Conservation (phyloP, 78 protist genomes). For the Tieghemostelium lacteum region DNA sequence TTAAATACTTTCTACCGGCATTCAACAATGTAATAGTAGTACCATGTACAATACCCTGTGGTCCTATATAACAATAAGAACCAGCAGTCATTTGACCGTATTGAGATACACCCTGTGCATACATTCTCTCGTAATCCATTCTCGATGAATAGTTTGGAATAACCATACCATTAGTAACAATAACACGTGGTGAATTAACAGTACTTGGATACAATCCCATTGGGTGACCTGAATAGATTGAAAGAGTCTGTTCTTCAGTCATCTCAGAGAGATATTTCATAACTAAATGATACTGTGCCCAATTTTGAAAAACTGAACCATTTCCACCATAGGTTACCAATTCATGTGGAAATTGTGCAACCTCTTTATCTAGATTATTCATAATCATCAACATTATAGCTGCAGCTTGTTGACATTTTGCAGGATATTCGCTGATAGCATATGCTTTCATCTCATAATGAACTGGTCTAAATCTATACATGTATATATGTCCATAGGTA, state of each 20-base stretch:
- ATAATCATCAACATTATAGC: conserved; percentile 93
- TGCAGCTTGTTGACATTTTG: conserved; percentile 85
- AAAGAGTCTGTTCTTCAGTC: conserved; percentile 90
- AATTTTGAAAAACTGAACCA: conserved; percentile 92
- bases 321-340: conserved; percentile 97
- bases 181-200: conserved; percentile 81
- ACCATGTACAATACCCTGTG: conserved; percentile 96
- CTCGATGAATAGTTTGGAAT: conserved; percentile 93
- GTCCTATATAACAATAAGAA: conserved; percentile 89
- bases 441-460: conserved; percentile 87
- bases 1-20: conserved; percentile 92
- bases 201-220: conserved; percentile 84
- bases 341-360: conserved; percentile 96
- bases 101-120: conserved; percentile 89
- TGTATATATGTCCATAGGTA: conserved; percentile 93
- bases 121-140: conserved; percentile 89
- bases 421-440: conserved; percentile 85
- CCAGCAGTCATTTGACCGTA: conserved; percentile 98
- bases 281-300: conserved; percentile 92
- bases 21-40: conserved; percentile 93
- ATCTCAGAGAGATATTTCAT: conserved; percentile 90
- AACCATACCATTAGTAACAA: conserved; percentile 95
- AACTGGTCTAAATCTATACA: conserved; percentile 94
- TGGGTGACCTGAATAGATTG: conserved; percentile 93
- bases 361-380: conserved; percentile 92